Base-by-base conservation (phyloP, 2,329 filamentous ascomycete genomes). In the Fusarium neocosmosporiellum region DNA sequence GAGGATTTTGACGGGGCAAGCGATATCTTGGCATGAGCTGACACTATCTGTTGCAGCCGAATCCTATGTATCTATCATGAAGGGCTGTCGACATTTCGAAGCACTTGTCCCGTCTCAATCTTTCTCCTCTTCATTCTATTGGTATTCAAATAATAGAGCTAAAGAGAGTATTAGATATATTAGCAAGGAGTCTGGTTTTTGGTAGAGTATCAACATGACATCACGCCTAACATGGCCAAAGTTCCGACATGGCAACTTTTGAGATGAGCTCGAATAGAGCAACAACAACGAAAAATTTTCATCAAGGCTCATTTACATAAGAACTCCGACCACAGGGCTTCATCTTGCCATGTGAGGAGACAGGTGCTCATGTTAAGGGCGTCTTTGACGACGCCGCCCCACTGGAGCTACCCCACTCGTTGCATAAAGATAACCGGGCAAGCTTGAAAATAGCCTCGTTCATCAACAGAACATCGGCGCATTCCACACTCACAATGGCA, bases 401-500 rank as follows among this genome's bases (percentile, higher is more conserved):
- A 31, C 46, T 53, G 27, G 14, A 31, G 27, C n/a, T 16, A 31
- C 46, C 46, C 46, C 46, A 9, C 46, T 31, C 29, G 27, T 31
- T 31, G 46, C 46, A 29, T 53, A 53, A 31, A 53, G 46, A 53
- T 29, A 53, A 31, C 27, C 27, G 18, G 29, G 18, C 18, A 14
- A 20, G 27, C 18, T 53, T 53, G 27, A 53, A 31, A 53, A 53
- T 31, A 53, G 46, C 46, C 46, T 53, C 46, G 18, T 53, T 31
- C 46, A 53, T 31, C 27, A 20, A 20, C 46, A 27, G 14, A 18
- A 31, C n/a, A 43, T 48, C 18, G 4, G 31, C 46, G 7, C 24
- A n/a, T 13, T 50, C 46, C 14, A 31, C 27, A 20, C 11, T 53
- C 11, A 60, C 9, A 22, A 80, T 77, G 74, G 66, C 69, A 16